These are phyloP conservation scores for Penicillium sp. DNA, from an alignment of 2,329 filamentous ascomycete genomes.

Conservation along the genomic window DNA sequence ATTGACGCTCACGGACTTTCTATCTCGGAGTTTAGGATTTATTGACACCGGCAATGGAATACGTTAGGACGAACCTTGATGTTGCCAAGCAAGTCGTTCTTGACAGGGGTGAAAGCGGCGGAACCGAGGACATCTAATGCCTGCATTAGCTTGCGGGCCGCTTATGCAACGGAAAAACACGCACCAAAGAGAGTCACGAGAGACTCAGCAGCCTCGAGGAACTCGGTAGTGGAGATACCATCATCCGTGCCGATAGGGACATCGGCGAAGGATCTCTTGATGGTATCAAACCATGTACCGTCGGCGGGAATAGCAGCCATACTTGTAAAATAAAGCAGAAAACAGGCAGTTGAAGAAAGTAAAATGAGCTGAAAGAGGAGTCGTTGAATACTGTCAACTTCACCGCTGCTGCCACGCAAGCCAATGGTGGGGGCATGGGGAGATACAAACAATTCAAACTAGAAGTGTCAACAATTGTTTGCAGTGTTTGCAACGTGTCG, in stretches of 20 bases:
- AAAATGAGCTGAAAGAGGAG: slow-evolving; percentile 10
- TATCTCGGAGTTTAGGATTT: slow-evolving; percentile 37
- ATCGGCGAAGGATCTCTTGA: slow-evolving; percentile 78
- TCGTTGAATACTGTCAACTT: slow-evolving; percentile 16
- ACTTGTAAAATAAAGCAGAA: slow-evolving; percentile 10
- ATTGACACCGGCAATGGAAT: not conserved
- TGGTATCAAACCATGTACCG: slow-evolving; percentile 78
- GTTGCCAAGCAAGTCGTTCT: slow-evolving; percentile 86
- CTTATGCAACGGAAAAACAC: slow-evolving; percentile 15
- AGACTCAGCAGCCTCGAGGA: slow-evolving; percentile 86
- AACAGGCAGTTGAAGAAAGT: slow-evolving; percentile 7
- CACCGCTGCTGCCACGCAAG: slow-evolving; percentile 36
- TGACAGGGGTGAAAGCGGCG: slow-evolving; percentile 82
- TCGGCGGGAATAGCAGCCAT: slow-evolving; percentile 55
- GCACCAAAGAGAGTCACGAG: slow-evolving; percentile 82
- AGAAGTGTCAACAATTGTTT: slow-evolving; percentile 8
- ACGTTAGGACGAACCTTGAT: slow-evolving; percentile 63
- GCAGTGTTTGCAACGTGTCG: slow-evolving; percentile 10
- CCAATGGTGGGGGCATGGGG: slow-evolving; percentile 14
- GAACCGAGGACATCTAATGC: slow-evolving; percentile 56
- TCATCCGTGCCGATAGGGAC: slow-evolving; percentile 74
- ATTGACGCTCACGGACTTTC: slow-evolving; percentile 85
- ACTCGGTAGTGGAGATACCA: slow-evolving; percentile 76
- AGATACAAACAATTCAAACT: slow-evolving; percentile 30
- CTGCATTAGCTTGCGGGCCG: slow-evolving; percentile 10